Evolutionary conservation across 2,329 filamentous ascomycete genomes (phyloP).

Genomic region (Hypoxylon sp.): DNA sequence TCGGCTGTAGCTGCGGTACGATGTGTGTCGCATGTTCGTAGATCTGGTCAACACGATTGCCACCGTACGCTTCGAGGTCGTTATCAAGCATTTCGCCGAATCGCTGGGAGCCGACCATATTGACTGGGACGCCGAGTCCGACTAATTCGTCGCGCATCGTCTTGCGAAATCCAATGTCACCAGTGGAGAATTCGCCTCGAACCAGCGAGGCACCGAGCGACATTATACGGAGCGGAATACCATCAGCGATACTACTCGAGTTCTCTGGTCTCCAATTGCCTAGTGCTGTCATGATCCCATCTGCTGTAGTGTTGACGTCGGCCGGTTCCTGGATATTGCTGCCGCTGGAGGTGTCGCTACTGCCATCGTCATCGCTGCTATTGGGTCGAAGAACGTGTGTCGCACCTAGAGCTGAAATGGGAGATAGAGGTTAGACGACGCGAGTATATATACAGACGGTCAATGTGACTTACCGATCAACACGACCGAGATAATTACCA

Average conservation of each 20-base stretch:
- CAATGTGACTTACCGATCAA: constrained; percentile 43
- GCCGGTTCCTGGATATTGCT: neutral
- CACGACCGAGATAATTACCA: constrained; percentile 44
- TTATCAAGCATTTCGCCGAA: constrained; percentile 54
- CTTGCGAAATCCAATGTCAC: constrained; percentile 49
- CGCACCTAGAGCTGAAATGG: constrained; percentile 45
- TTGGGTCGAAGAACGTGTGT: constrained; percentile 41
- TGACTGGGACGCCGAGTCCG: constrained; percentile 44
- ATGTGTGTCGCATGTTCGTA: constrained; percentile 50
- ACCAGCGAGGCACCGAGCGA: constrained; percentile 52
- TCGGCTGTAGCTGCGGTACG: constrained; percentile 50
- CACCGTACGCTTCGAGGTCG: constrained; percentile 55
- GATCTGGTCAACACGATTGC: constrained; percentile 51
- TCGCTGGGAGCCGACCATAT: constrained; percentile 55
- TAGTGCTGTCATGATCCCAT: constrained; percentile 28
- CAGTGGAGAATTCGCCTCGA: constrained; percentile 49
- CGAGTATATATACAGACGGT: neutral
- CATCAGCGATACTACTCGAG: constrained; percentile 48
- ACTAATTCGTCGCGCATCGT: constrained; percentile 51
- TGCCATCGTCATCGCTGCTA: constrained; percentile 3
- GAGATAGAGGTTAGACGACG: constrained; percentile 15
- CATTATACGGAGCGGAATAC: constrained; percentile 53
- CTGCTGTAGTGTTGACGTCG: constrained; percentile 26
- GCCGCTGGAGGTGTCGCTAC: neutral
- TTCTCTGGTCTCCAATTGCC: constrained; percentile 47